These are phyloP conservation scores for Ascosphaera acerosa DNA, from an alignment of 2,329 filamentous ascomycete genomes.

Conservation along the genomic window DNA sequence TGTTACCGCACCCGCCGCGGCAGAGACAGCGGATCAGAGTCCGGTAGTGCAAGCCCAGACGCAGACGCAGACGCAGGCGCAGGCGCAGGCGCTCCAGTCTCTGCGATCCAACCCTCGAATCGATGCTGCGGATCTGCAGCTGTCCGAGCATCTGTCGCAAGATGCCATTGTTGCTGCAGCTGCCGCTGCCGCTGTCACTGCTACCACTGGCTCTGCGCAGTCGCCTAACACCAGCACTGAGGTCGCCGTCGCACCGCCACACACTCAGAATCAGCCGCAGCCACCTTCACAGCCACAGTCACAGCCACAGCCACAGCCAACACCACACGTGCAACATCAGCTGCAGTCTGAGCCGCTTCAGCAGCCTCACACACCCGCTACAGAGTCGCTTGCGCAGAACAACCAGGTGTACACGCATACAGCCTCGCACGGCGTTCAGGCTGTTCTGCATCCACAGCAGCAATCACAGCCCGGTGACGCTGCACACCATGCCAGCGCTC, in stretches of 20 bases:
- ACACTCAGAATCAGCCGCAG: too few relatives aligned
- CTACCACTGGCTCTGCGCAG: not conserved
- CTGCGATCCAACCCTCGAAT: not conserved
- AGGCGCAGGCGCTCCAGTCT: not conserved
- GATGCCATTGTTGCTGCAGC: not conserved
- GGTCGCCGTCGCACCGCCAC: too few relatives aligned
- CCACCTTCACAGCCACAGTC: not conserved
- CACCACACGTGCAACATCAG: not conserved
- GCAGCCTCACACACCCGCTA: not conserved
- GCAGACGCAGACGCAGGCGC: not conserved
- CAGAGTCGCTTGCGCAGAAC: not conserved
- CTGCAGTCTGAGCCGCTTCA: not conserved
- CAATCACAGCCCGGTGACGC: not conserved
- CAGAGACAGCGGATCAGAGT: too few relatives aligned
- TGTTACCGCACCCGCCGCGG: too few relatives aligned
- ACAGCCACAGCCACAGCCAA: not conserved
- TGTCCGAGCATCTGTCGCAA: not conserved
- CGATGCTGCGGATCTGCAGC: constrained; percentile 1
- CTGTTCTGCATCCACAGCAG: not conserved
- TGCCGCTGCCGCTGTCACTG: not conserved
- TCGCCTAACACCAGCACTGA: not conserved
- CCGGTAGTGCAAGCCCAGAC: too few relatives aligned
- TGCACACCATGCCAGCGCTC: not conserved
- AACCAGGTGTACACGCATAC: too few relatives aligned
- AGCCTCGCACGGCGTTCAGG: too few relatives aligned